These are phyloP conservation scores for Leccinum imitatum DNA, from an alignment of 768 basidiomycete genomes.

Conservation along the genomic window DNA sequence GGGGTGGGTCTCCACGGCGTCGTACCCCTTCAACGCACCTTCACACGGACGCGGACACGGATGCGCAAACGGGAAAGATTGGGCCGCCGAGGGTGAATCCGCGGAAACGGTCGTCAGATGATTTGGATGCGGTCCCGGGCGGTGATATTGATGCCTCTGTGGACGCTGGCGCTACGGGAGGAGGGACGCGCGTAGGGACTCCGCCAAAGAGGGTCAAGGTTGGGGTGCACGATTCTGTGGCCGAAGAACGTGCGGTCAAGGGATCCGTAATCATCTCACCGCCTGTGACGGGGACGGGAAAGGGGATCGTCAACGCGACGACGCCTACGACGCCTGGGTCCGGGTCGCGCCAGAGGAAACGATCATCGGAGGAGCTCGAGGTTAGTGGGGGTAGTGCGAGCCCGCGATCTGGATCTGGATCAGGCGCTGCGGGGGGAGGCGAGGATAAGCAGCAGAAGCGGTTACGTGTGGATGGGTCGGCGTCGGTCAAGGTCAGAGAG, in stretches of 20 bases:
- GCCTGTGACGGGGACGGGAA: not conserved
- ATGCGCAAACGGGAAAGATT: conserved; percentile 8
- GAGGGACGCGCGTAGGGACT: conserved; percentile 26
- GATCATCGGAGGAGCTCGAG: conserved; percentile 52
- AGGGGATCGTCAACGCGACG: conserved; percentile 3
- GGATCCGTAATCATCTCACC: not conserved
- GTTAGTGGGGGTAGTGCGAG: conserved; percentile 7
- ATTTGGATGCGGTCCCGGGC: conserved; percentile 26
- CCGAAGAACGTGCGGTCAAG: conserved; percentile 11
- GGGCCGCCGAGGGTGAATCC: conserved; percentile 20
- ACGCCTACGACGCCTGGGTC: conserved; percentile 5
- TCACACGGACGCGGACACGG: not conserved
- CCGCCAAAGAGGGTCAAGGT: conserved; percentile 43
- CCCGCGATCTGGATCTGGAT: conserved; percentile 5
- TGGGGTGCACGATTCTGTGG: conserved; percentile 8
- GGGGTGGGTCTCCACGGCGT: conserved; percentile 6
- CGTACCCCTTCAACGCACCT: not conserved
- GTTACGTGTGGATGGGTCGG: conserved; percentile 26
- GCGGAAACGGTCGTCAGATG: conserved; percentile 38
- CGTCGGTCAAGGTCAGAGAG: conserved; percentile 7
- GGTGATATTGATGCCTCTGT: not conserved
- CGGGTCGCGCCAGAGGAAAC: conserved; percentile 39
- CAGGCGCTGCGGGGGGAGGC: not conserved
- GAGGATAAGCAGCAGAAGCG: conserved; percentile 30
- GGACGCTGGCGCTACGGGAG: not conserved